Conservation (phyloP, 2,329 filamentous ascomycete species). For the Monilinia polystroma region DNA sequence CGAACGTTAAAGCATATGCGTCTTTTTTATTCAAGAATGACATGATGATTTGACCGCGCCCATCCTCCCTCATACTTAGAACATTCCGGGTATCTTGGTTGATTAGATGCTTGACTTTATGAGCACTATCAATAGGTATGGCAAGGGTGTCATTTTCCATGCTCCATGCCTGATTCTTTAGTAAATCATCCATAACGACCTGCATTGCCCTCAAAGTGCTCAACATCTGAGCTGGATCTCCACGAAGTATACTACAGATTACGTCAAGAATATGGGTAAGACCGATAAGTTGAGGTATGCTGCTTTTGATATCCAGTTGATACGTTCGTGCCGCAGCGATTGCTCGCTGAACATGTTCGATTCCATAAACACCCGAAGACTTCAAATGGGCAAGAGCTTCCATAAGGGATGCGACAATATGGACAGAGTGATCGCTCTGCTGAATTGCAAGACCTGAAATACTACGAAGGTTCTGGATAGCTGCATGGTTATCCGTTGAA, state of each 20-base stretch:
- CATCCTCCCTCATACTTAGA: conserved; percentile 48
- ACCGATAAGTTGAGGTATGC: conserved; percentile 65
- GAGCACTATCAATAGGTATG: conserved; percentile 56
- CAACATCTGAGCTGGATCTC: conserved; percentile 54
- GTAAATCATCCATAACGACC: conserved; percentile 57
- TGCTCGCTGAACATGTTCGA: conserved; percentile 70
- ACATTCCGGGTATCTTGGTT: conserved; percentile 58
- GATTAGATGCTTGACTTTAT: conserved; percentile 50
- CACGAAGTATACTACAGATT: conserved; percentile 62
- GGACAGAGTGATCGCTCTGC: conserved; percentile 62
- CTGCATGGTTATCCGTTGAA: conserved; percentile 59
- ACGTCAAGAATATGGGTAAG: conserved; percentile 68
- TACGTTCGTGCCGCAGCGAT: conserved; percentile 72
- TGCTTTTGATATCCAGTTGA: conserved; percentile 63
- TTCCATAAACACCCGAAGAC: conserved; percentile 60
- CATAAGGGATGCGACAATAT: conserved; percentile 63
- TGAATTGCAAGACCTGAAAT: conserved; percentile 60
- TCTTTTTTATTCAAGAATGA: conserved; percentile 61
- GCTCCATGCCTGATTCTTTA: conserved; percentile 40
- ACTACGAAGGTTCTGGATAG: conserved; percentile 67
- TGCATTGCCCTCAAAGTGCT: conserved; percentile 65
- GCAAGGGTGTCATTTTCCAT: conserved; percentile 48
- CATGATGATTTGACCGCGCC: conserved; percentile 57
- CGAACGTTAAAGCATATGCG: conserved; percentile 43
- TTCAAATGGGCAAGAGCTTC: conserved; percentile 70